Percentiles rank a stretch among this genome's conserved stretches.
Conservation (phyloP, 73 alveolate genomes). For the Paramecium bursaria region DNA sequence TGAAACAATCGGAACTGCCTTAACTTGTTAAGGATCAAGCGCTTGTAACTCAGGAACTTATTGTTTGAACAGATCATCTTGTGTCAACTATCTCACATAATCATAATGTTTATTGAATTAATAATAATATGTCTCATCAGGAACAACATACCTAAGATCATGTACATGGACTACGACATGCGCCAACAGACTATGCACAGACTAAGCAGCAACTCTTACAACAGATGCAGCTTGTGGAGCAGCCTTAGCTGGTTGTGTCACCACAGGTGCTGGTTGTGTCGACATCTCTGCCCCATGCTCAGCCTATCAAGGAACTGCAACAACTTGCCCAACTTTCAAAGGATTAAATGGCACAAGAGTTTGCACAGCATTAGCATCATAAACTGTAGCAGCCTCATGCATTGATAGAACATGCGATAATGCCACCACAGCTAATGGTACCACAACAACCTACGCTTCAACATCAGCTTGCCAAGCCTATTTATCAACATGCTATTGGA, state of each 20-base stretch:
- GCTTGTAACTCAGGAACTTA: no score
- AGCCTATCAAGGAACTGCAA: constrained; percentile 20
- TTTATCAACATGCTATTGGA: background rate
- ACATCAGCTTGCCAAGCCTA: background rate
- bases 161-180: no score
- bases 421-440: background rate
- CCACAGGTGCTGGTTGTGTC: background rate
- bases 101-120: no score
- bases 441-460: background rate
- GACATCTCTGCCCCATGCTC: background rate
- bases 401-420: constrained; percentile 6
- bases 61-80: no score
- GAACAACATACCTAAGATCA: no score
- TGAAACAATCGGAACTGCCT: no score
- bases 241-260: background rate
- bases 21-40: no score
- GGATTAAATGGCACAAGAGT: background rate
- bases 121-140: no score
- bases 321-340: background rate
- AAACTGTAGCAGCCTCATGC: no score
- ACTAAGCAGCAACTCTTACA: constrained; percentile 1
- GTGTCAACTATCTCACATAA: no score
- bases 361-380: no score
- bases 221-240: constrained; percentile 38
- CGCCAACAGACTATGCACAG: background rate